Base-by-base conservation (phyloP, 331 rosid genomes). In the Acacia pycnantha region DNA sequence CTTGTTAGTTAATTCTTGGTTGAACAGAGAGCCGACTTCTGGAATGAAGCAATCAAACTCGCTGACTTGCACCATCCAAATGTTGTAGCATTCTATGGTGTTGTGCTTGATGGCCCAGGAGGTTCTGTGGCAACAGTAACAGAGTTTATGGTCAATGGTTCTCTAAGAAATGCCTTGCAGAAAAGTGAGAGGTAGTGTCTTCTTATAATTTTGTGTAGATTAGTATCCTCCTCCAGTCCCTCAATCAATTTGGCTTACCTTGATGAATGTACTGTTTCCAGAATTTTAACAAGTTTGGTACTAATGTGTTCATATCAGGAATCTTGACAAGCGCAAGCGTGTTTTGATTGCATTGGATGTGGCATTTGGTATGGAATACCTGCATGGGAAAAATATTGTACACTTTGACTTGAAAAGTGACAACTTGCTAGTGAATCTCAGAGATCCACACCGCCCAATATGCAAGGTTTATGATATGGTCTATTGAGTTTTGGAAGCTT, bases 361-460 rank as follows among this genome's bases (percentile, higher is more conserved):
- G 66, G 97, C 98, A 68, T 94, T 93, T 84, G 98, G 98, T 44
- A 93, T 94, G 98, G 98, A 94, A 82, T 93, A 94, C 76, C 81
- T 93, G 80, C 98, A 93, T 81, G 96, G 90, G 79, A 93, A 87
- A 88, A 93, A 93, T 82, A 91, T 94, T 50, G 97, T 94, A 71
- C 98, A 93, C 89, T 94, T 93, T 79, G 98, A 94, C 88, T 85
- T 94, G 87, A 94, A 94, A 91, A 94, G 98, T 76, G 98, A 94
- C 87, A 94, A 94, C 86, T 86, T 94, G 74, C 95, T 95, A 40
- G 97, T 95, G 82, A 95, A 95, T 85, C 97, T 95, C 80, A 89
- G 97, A 53, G 97, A 93, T 87, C 89, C 95, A 54, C 97, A 90
- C 81, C 94, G 95, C 80, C 97, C 98, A 22, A 95, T 95, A 79